Conservation (phyloP, 208 protist genomes). For the Strigomonas oncopelti region DNA sequence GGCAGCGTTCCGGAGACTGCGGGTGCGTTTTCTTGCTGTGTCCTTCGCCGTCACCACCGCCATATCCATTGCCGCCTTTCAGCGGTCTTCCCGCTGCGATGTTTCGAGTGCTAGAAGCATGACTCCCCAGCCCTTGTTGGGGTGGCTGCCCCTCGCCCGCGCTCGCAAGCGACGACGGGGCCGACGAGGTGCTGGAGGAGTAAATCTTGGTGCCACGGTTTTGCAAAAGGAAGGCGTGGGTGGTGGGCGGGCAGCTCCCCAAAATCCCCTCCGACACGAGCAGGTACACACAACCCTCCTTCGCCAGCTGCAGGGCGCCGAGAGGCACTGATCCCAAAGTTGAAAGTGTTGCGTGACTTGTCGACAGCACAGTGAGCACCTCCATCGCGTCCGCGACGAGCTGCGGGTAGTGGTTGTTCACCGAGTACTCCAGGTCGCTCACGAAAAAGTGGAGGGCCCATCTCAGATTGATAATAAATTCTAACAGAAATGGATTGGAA, state of each 20-base stretch:
- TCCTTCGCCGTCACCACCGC: too few species aligned
- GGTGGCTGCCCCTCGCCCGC: too few species aligned
- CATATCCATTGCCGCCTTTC: not conserved
- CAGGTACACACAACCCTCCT: slow-evolving; percentile 52
- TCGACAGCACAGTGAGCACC: slow-evolving; percentile 21
- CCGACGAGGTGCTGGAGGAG: not conserved
- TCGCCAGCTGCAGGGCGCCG: slow-evolving; percentile 38
- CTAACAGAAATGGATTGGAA: slow-evolving; percentile 38
- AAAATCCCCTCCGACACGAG: slow-evolving; percentile 69
- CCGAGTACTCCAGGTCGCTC: slow-evolving; percentile 36
- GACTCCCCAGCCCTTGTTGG: too few species aligned
- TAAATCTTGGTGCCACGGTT: slow-evolving; percentile 5
- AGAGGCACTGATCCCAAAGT: slow-evolving; percentile 37
- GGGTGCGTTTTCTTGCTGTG: not conserved
- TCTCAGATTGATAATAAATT: slow-evolving; percentile 66
- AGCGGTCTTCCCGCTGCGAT: too few species aligned
- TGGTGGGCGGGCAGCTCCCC: slow-evolving; percentile 60
- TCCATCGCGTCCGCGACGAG: slow-evolving; percentile 20
- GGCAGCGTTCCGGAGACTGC: not conserved
- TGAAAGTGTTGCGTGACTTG: slow-evolving; percentile 19
- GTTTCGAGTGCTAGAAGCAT: too few species aligned
- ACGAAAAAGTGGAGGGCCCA: slow-evolving; percentile 56
- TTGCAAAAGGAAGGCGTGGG: slow-evolving; percentile 66
- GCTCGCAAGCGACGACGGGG: too few species aligned
- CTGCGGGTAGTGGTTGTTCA: slow-evolving; percentile 43